A percentile compares a stretch with the other conserved stretches of the same genome.
phyloP scores from a whole-genome alignment of 495 filamentous ascomycete genomes.

The Achaetomiella virescens region DNA sequence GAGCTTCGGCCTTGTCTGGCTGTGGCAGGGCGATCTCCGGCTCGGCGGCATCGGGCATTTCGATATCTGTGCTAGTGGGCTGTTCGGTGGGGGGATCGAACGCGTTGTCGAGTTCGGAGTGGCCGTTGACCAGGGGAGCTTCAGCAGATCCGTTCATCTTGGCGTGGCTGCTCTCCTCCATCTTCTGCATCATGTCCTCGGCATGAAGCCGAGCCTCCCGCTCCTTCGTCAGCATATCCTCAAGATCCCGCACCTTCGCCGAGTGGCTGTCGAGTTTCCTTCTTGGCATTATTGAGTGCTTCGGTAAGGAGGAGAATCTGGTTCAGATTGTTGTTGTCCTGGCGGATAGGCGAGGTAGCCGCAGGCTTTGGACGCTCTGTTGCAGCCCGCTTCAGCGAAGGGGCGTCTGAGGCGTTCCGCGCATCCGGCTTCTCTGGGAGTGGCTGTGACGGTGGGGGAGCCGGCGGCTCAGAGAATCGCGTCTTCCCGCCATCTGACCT shows the following conservation, averaged over 20 bases:
- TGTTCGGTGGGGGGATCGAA: constrained; percentile 37
- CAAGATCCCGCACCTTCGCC: constrained; percentile 71
- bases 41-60: constrained; percentile 15
- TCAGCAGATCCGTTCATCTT: constrained; percentile 32
- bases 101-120: constrained; percentile 32
- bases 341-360: constrained; percentile 54
- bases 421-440: constrained; percentile 84
- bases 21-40: constrained; percentile 30
- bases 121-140: constrained; percentile 24
- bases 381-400: constrained; percentile 62
- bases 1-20: constrained; percentile 37
- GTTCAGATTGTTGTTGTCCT: constrained; percentile 57
- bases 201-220: constrained; percentile 72
- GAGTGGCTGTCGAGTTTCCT: constrained; percentile 77
- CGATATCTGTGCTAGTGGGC: constrained; percentile 16
- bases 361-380: constrained; percentile 65
- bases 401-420: constrained; percentile 45
- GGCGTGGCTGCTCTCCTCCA: constrained; percentile 49
- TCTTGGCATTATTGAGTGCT: constrained; percentile 69
- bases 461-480: constrained; percentile 82
- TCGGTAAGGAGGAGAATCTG: constrained; percentile 78
- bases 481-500: constrained; percentile 51
- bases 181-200: constrained; percentile 67
- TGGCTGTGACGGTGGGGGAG: constrained; percentile 86
- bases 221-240: constrained; percentile 71